Base-by-base conservation (phyloP, 2,329 filamentous ascomycete species). In the Tolypocladium tundrense region DNA sequence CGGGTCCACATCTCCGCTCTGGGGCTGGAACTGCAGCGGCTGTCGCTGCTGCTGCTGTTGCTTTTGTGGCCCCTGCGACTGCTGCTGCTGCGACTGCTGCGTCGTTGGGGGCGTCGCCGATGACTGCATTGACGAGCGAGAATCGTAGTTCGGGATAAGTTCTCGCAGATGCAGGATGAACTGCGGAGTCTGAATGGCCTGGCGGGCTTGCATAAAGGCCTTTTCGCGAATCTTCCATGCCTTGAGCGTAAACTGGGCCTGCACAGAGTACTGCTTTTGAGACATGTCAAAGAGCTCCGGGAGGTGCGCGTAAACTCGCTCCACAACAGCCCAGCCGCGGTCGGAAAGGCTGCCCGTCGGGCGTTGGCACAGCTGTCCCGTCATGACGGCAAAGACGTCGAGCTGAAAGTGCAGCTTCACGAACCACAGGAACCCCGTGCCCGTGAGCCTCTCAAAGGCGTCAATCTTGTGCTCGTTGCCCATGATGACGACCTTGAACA, bases 381-480 rank as follows among this genome's bases (percentile, higher is more conserved):
- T 77, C 66, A 83, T 74, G 65, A 81, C 82, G 42, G 78, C 71
- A 60, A 84, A 80, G 31, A 84, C 70, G 57, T 83, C 82, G 53
- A 79, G 68, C 63, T 84, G 81, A 66, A 85, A 83, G 63, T 83
- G 77, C 31, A 73, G 69, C 59, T 76, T 75, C 65, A 77, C 72
- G 62, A 79, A 83, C 82, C 82, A 85, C 13, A 79, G 64, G 65
- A 83, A 85, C 1, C 79, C 78, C 0, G 71, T 73, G 31, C 75
- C 70, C 21, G 70, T 68, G 62, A 77, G 70, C 2, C 72, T 65
- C 33, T 73, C 66, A 62, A 80, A 80, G 14, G 77, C 69, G 10
- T 70, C 69, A 11, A 77, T 66, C 57, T 76, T 76, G 60, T 80
- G 75, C 62, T 82, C 79, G 21, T 76, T 72, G 35, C 76, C 71